These are phyloP conservation scores for Debaryomyces fabryi DNA, from an alignment of 1,139 yeast genomes.

Conservation along the genomic window DNA sequence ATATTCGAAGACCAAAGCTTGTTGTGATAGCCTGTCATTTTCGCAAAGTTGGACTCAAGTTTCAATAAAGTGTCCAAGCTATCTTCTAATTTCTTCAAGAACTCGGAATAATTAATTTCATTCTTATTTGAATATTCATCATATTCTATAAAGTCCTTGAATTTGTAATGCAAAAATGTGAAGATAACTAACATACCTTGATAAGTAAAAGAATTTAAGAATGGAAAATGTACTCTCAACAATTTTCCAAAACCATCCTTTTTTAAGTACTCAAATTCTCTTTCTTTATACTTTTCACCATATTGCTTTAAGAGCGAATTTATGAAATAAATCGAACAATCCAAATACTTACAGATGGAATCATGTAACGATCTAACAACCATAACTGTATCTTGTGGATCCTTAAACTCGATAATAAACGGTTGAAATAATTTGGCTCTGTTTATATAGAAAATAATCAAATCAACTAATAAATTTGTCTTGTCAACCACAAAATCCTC, in stretches of 20 bases:
- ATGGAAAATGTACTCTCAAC: conserved; percentile 45
- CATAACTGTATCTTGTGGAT: conserved; percentile 28
- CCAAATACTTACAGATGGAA: conserved; percentile 44
- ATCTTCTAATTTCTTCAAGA: conserved; percentile 28
- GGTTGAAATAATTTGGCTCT: conserved; percentile 57
- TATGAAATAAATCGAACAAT: conserved; percentile 32
- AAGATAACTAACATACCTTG: conserved; percentile 56
- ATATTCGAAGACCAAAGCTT: conserved; percentile 45
- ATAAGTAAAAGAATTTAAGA: conserved; percentile 50
- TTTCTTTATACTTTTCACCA: conserved; percentile 18
- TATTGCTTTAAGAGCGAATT: conserved; percentile 23
- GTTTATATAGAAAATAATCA: conserved; percentile 49
- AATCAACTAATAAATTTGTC: conserved; percentile 44
- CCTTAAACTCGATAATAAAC: conserved; percentile 44
- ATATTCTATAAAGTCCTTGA: conserved; percentile 34
- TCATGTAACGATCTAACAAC: conserved; percentile 36
- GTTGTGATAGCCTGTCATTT: conserved; percentile 21
- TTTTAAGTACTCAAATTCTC: conserved; percentile 12
- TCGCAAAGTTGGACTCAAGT: conserved; percentile 23
- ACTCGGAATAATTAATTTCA: conserved; percentile 16
- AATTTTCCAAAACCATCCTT: conserved; percentile 35
- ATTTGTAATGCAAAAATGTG: conserved; percentile 49
- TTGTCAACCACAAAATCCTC: conserved; percentile 37
- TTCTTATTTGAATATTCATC: conserved; percentile 18
- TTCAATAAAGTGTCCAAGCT: conserved; percentile 27